Base-by-base conservation (phyloP, 345 rosid genomes). In the Gossypium turneri region DNA sequence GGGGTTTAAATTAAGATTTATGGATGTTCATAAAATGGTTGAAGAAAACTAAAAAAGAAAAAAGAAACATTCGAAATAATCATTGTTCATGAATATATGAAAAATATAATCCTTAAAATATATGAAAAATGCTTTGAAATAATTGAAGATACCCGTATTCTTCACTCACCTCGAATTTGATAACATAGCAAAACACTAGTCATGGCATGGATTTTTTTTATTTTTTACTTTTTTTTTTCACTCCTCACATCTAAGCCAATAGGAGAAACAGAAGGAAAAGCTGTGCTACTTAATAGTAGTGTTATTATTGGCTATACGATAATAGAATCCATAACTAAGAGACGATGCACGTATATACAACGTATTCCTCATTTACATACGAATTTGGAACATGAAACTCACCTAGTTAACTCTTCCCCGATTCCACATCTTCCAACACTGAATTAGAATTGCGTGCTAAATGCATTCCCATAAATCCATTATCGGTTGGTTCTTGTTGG, bases 391-490 rank as follows among this genome's bases (percentile, higher is more conserved):
- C 8, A 27, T 1, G 25, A 62, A 20, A 61, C 24, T 20, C 43
- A 27, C 55, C 68, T 12, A 3, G 50, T 66, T 76, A 82, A 34
- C 82, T 76, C 75, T 82, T 80, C 64, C 85, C 86, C 1, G 69
- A 52, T 81, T 87, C 91, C 25, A 72, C 73, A 68, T 86, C 90
- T 41, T 77, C 84, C 74, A 67, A 3, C 29, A 79, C 70, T 57
- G 76, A 62, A 78, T 53, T 74, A 48, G 87, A 73, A 70, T 76
- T 73, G 56, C 47, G 61, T 55, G 73, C 84, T 77, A 85, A 75
- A 72, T 83, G 86, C 52, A 86, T 61, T 51, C 90, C 89, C 74
- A 80, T 70, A 73, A 62, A 81, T 66, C 88, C 88, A 4, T 74
- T 75, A 25, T 74, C 73, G 27, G 50, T 70, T 48, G 72, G 57